Conservation (phyloP, 139 green algal genomes). For the Chlorella sp. region DNA sequence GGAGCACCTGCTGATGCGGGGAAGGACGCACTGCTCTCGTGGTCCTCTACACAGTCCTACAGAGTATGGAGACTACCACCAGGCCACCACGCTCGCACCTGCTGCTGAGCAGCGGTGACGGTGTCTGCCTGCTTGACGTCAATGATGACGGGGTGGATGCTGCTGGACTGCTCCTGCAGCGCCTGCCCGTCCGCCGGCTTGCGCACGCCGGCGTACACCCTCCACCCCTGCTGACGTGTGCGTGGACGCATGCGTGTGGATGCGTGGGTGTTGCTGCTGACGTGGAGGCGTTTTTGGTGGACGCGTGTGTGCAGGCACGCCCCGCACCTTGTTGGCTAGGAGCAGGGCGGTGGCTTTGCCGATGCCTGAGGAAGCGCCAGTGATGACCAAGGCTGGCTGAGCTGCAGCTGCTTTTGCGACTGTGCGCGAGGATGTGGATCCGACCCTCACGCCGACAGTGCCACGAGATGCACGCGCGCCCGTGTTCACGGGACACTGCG, state of each 20-base stretch:
- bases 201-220: conserved; percentile 24
- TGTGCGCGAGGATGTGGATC: too few species aligned
- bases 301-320: not conserved
- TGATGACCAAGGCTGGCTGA: conserved; percentile 18
- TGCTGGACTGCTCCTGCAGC: not conserved
- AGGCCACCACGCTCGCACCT: conserved; percentile 4
- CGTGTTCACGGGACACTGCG: too few species aligned
- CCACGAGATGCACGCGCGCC: too few species aligned
- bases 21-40: too few species aligned
- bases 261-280: too few species aligned
- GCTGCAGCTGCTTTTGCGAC: too few species aligned
- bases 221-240: conserved; percentile 25
- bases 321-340: conserved; percentile 3
- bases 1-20: too few species aligned
- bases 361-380: conserved; percentile 12
- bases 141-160: conserved; percentile 6
- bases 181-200: not conserved
- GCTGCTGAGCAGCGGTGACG: not conserved
- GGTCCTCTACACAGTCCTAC: too few species aligned
- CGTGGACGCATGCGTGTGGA: too few species aligned
- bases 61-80: not conserved
- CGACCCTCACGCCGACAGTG: too few species aligned
- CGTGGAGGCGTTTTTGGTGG: too few species aligned
- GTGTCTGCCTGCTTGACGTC: conserved; percentile 12
- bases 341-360: conserved; percentile 5